Conservation (phyloP, 2,329 filamentous ascomycete genomes). For the Sporothrix brunneoviolacea region DNA sequence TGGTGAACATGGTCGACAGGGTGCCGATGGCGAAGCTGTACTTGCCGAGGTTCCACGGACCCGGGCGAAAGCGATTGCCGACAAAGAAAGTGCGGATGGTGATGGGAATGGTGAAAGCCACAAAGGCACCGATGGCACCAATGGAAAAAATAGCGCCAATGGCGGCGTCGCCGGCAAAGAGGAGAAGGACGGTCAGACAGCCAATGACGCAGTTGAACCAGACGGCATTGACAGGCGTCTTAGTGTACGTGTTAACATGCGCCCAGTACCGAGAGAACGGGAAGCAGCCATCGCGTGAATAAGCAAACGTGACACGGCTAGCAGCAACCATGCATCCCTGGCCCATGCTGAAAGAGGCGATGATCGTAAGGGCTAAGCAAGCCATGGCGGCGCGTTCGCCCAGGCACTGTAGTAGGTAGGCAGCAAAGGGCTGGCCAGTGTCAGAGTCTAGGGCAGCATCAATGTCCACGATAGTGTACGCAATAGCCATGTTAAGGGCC, state of each 20-base stretch:
- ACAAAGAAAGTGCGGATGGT: conserved; percentile 55
- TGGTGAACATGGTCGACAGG: conserved; percentile 51
- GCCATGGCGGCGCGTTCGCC: conserved; percentile 53
- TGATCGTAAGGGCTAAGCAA: conserved; percentile 58
- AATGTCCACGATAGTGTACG: conserved; percentile 64
- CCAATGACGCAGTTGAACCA: conserved; percentile 59
- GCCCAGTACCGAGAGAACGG: conserved; percentile 54
- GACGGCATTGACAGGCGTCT: conserved; percentile 64
- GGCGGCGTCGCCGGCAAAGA: conserved; percentile 56
- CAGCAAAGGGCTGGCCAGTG: conserved; percentile 63
- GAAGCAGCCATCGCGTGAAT: conserved; percentile 66
- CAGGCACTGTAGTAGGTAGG: conserved; percentile 61
- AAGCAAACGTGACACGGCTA: conserved; percentile 64
- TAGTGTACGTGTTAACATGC: conserved; percentile 51
- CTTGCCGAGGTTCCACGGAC: conserved; percentile 62
- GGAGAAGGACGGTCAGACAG: conserved; percentile 53
- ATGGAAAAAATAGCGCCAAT: conserved; percentile 65
- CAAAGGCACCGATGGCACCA: conserved; percentile 61
- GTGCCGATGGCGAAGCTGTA: conserved; percentile 51
- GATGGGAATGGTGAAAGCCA: conserved; percentile 53
- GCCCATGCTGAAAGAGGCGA: conserved; percentile 65
- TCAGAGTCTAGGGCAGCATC: conserved; percentile 50
- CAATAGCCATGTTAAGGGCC: conserved; percentile 66
- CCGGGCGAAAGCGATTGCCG: conserved; percentile 55
- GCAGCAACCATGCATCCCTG: conserved; percentile 63